These are phyloP conservation scores for Haplosporangium gracile DNA, from an alignment of 192 early-diverging fungal species.

Conservation along the genomic window DNA sequence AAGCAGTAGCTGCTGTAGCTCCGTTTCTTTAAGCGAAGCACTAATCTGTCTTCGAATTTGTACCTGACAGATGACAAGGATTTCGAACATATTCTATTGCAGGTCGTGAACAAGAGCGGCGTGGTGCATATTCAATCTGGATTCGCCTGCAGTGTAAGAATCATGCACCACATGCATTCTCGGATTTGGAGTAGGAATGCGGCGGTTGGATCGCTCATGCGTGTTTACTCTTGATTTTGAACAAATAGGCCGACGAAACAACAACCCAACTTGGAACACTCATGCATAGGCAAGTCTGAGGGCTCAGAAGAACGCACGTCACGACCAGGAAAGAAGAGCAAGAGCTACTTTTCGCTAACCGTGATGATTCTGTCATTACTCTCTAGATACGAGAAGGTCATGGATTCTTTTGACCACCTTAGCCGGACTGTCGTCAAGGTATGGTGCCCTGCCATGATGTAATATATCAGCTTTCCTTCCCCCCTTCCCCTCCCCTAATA, in stretches of 20 bases:
- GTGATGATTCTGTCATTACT: background rate
- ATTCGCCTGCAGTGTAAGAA: slow-evolving; percentile 16
- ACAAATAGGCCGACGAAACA: slow-evolving; percentile 24
- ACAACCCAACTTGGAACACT: slow-evolving; percentile 17
- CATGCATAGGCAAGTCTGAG: slow-evolving; percentile 20
- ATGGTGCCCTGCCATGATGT: background rate
- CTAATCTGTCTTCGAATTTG: background rate
- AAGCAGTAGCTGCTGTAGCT: too few species aligned
- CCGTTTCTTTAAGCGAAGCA: too few species aligned
- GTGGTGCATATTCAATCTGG: slow-evolving; percentile 39
- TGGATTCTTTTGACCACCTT: slow-evolving; percentile 42
- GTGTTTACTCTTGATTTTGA: background rate
- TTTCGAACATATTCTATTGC: slow-evolving; percentile 18
- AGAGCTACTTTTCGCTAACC: background rate
- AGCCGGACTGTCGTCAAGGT: slow-evolving; percentile 43
- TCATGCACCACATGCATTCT: background rate
- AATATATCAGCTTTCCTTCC: background rate
- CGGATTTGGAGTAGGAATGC: background rate
- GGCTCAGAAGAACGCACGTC: background rate
- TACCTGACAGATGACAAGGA: slow-evolving; percentile 24
- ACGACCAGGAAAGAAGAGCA: background rate
- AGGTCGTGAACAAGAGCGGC: slow-evolving; percentile 12
- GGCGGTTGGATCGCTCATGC: background rate
- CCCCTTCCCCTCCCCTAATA: background rate
- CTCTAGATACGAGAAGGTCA: slow-evolving; percentile 46